Evolutionary conservation across 768 basidiomycete genomes (phyloP).

Genomic region (Coprinellus aureogranulatus): DNA sequence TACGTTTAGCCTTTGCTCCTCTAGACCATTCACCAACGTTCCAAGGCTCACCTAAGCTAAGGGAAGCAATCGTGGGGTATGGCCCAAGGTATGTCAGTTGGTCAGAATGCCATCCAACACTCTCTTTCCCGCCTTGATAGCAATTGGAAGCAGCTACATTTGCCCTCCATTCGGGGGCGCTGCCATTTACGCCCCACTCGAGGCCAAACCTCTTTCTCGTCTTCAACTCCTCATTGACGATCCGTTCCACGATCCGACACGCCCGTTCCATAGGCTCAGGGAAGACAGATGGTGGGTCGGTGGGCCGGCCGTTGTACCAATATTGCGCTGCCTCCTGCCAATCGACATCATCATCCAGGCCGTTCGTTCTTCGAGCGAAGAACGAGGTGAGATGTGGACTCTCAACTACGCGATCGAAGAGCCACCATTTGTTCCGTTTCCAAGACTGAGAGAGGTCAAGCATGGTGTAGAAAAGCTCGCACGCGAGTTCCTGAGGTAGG

Average conservation of each 20-base stretch:
- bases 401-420: constrained; percentile 78
- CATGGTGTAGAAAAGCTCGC: constrained; percentile 72
- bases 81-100: constrained; percentile 80
- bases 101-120: constrained; percentile 81
- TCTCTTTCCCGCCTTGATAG: constrained; percentile 78
- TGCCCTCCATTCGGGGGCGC: constrained; percentile 56
- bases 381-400: constrained; percentile 83
- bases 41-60: constrained; percentile 67
- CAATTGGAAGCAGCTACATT: constrained; percentile 87
- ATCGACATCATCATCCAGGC: constrained; percentile 40
- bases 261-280: constrained; percentile 76
- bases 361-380: constrained; percentile 55
- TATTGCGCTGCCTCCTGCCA: constrained; percentile 75
- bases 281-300: constrained; percentile 55
- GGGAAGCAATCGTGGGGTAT: constrained; percentile 80
- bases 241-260: constrained; percentile 62
- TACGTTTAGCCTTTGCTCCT: background rate
- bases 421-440: constrained; percentile 80
- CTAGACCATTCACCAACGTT: too few species aligned
- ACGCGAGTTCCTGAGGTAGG: constrained; percentile 75
- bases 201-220: constrained; percentile 58
- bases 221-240: constrained; percentile 70
- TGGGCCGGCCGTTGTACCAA: constrained; percentile 80
- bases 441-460: constrained; percentile 57
- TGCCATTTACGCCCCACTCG: constrained; percentile 54